Conservation (phyloP, 805 yeast species). For the Kluyveromyces nonfermentans region DNA sequence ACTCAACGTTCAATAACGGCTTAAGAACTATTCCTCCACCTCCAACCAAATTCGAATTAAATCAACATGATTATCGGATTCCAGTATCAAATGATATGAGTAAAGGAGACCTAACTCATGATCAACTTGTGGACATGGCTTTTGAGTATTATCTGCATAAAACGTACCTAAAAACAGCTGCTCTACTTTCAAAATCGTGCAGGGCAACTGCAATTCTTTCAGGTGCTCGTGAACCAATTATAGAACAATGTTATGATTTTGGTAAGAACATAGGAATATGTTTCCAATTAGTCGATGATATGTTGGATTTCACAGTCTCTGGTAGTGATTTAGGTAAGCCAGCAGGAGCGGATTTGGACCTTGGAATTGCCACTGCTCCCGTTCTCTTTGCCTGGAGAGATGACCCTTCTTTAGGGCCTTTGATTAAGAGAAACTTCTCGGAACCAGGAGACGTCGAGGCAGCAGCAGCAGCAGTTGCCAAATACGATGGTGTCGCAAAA, state of each 20-base stretch:
- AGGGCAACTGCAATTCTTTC: constrained; percentile 89
- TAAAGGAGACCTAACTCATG: constrained; percentile 37
- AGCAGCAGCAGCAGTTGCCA: constrained; percentile 67
- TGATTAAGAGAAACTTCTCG: constrained; percentile 76
- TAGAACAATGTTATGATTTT: constrained; percentile 80
- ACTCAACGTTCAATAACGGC: constrained; percentile 25
- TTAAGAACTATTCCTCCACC: constrained; percentile 38
- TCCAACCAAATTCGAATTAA: constrained; percentile 54
- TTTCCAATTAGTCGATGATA: constrained; percentile 93
- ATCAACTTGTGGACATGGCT: constrained; percentile 68
- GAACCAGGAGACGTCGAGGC: constrained; percentile 73
- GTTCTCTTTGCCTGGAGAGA: constrained; percentile 89
- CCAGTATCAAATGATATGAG: constrained; percentile 8
- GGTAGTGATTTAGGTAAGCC: constrained; percentile 87
- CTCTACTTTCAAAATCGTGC: constrained; percentile 86
- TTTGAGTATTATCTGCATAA: constrained; percentile 93
- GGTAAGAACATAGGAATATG: constrained; percentile 92
- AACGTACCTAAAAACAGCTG: constrained; percentile 91
- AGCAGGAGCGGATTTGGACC: constrained; percentile 85
- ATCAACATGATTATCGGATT: constrained; percentile 50
- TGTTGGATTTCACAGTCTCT: constrained; percentile 89
- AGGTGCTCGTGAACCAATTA: constrained; percentile 65
- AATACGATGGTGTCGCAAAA: constrained; percentile 63
- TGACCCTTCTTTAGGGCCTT: constrained; percentile 72
- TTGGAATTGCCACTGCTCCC: constrained; percentile 96